Base-by-base conservation (phyloP, 164 flowering plant genomes). In the Tinospora cordifolia region DNA sequence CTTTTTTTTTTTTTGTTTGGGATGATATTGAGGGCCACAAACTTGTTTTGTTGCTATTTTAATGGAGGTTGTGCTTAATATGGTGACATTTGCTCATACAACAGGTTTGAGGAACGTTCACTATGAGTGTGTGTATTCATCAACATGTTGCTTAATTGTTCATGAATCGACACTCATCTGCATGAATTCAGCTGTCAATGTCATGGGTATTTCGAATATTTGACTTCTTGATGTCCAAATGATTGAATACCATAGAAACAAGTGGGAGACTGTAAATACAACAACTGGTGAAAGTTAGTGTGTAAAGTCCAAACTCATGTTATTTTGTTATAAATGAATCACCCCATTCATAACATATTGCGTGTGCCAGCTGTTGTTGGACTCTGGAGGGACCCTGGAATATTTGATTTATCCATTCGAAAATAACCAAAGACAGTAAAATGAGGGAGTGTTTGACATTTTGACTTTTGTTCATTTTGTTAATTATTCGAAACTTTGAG, bases 1-100 rank as follows among this genome's bases (percentile, higher is more conserved):
- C 19, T 63, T 66, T 70, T 46, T 39, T 67, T 66, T 4, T 60
- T 51, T 27, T 17, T 63, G 8, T 58, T 66, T 62, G 38, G 38
- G 22, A 25, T 58, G 30, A 57, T 36, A 10, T 71, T 47, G 36
- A 60, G 4, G 30, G 5, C 36, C 1, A 39, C 40, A 54, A 3
- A 24, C 2, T 54, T 19, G n/a, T 54, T 24, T 54, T 54, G 24
- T 54, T 54, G 24, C 60, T 19, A 8, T 54, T 54, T 19, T 21
- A 44, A 44, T 44, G 9, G 58, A 63, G 40, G 17, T 47, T 46
- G 17, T 8, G 19, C 19, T 41, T 70, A 14, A 13, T 36, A 54
- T 30, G 36, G 36, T 30, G 36, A 30, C 4, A 30, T 30, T 30
- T 30, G 36, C 36, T 30, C 36, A 30, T 30, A 30, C 36, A 30